Evolutionary conservation across 352 stramenopile species (phyloP), one percentile per base, ranked within the genome.

Genomic region (Plasmopara muralis): DNA sequence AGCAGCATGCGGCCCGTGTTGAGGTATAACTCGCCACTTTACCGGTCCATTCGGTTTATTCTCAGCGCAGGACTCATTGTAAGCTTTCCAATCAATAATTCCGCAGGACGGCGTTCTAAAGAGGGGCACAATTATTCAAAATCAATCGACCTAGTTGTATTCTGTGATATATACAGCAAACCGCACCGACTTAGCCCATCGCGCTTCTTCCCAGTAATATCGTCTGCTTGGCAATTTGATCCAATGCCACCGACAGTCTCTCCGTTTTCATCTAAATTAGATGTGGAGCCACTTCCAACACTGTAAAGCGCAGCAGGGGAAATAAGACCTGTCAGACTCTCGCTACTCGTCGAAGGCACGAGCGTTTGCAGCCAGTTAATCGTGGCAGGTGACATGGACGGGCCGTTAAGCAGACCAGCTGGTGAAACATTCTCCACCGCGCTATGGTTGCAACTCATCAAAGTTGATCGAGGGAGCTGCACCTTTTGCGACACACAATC

Each of bases 51-150:
- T 85, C 35, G 79, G 70, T 0, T 58, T 54, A 51, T 85, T 84
- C 45, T 89, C 79, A 3, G 52, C 60, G 13, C 54, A 58, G 0
- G 77, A 69, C 20, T 92, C 81, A 47, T 92, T 92, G 66, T 89
- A 88, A 48, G 76, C 72, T 52, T 92, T 92, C 81, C 81, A 92
- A 66, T 92, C 81, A 50, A 92, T 92, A 43, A 85, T 83, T 41
- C 88, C 81, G 44, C 77, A 84, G 25, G 79, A 87, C 18, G 74
- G 67, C 4, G 70, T 70, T 35, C 75, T 84, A 53, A 39, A 43
- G 6, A 47, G 33, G 47, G 14, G 10, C 34, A 13, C 15, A 53
- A 29, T 34, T 48, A 6, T 44, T 5, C 43, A 18, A 31, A 5
- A 41, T 30, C 31, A 41, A 44, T 16, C 6, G 28, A 37, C 51